A percentile compares a stretch with the other conserved stretches of the same genome.
phyloP scores from a whole-genome alignment of 1,284 basidiomycete genomes.

The Hymenochaete sp. region DNA sequence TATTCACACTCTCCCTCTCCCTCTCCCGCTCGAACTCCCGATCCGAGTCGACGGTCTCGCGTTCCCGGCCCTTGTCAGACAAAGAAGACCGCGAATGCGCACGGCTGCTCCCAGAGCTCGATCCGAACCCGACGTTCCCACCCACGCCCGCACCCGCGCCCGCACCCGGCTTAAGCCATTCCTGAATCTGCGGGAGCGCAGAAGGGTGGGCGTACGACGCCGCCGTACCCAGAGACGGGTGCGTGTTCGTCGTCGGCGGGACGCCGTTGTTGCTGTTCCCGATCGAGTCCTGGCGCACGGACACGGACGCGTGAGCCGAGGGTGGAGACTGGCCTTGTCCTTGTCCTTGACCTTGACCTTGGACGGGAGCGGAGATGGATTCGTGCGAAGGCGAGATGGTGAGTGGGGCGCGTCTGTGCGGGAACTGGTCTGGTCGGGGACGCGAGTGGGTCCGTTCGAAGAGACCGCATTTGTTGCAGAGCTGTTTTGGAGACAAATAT shows the following conservation, averaged over 20 bases:
- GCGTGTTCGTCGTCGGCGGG: slow-evolving; percentile 14
- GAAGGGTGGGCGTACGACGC: slow-evolving; percentile 10
- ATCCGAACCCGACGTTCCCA: no score
- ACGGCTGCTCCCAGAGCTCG: no score
- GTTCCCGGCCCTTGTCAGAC: no score
- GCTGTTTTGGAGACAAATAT: slow-evolving; percentile 30
- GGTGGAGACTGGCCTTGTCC: neutral
- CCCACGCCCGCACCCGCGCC: no score
- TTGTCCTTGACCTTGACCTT: neutral
- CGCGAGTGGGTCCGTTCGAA: slow-evolving; percentile 77
- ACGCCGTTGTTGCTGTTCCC: neutral
- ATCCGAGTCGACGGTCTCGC: no score
- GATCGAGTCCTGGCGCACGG: neutral
- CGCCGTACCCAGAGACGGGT: slow-evolving; percentile 15
- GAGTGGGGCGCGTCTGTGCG: slow-evolving; percentile 65
- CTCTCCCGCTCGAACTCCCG: no score
- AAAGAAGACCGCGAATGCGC: no score
- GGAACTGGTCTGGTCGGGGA: slow-evolving; percentile 71
- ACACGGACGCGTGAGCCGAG: neutral
- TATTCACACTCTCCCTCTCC: no score
- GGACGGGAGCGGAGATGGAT: neutral
- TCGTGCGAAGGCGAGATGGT: slow-evolving; percentile 29
- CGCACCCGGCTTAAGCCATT: slow-evolving; percentile 12
- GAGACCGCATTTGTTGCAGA: slow-evolving; percentile 81
- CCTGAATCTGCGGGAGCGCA: slow-evolving; percentile 17